Conservation (phyloP, 1,284 basidiomycete species). For the Bjerkandera adusta region DNA sequence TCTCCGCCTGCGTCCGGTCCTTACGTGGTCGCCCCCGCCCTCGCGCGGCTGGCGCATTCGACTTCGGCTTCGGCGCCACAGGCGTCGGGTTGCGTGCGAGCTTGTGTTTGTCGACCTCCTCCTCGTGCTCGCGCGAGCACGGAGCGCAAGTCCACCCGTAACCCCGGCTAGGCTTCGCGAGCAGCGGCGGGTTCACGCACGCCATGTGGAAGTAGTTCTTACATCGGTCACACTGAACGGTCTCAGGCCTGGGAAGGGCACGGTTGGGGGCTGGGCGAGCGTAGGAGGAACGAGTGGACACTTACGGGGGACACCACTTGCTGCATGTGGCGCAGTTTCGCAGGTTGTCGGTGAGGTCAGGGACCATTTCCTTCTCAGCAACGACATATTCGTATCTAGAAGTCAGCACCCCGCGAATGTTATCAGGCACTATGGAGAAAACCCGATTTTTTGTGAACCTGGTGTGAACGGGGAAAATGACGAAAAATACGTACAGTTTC, state of each 20-base stretch:
- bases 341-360: slow-evolving; percentile 86
- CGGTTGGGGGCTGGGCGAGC: slow-evolving; percentile 11
- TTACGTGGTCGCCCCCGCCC: slow-evolving; percentile 73
- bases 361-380: slow-evolving; percentile 89
- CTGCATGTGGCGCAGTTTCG: slow-evolving; percentile 85
- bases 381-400: slow-evolving; percentile 93
- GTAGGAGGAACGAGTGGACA: slow-evolving; percentile 19
- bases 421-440: slow-evolving; percentile 64
- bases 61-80: slow-evolving; percentile 50
- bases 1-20: slow-evolving; percentile 63
- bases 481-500: slow-evolving; percentile 72
- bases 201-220: slow-evolving; percentile 94
- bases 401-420: slow-evolving; percentile 75
- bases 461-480: slow-evolving; percentile 20
- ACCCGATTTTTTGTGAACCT: slow-evolving; percentile 5
- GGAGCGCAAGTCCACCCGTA: slow-evolving; percentile 98
- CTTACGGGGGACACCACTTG: slow-evolving; percentile 86
- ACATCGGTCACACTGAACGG: slow-evolving; percentile 93
- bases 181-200: slow-evolving; percentile 91
- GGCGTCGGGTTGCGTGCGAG: slow-evolving; percentile 51
- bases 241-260: slow-evolving; percentile 63
- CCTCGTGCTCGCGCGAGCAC: slow-evolving; percentile 86
- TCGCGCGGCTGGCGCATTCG: slow-evolving; percentile 64
- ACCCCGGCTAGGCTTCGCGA: slow-evolving; percentile 93
- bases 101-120: slow-evolving; percentile 79